A percentile compares a stretch with the other conserved stretches of the same genome.
These are phyloP conservation scores for Bassia scoparia DNA, from an alignment of 148 eudicot genomes.

Conservation along the genomic window DNA sequence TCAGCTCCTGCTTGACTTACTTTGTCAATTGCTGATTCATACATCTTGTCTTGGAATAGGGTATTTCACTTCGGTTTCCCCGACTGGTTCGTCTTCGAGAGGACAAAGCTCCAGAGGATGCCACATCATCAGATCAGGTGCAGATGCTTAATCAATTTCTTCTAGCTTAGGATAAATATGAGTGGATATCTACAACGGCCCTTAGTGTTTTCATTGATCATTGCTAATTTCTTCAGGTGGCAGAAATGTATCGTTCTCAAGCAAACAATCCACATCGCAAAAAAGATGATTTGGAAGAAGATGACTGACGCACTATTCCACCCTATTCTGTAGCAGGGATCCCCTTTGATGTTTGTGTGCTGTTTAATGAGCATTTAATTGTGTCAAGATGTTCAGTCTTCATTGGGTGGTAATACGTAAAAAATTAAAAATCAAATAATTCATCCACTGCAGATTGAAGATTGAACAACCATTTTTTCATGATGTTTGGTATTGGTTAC, in stretches of 20 bases:
- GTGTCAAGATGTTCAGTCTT: background rate
- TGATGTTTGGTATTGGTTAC: background rate
- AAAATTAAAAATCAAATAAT: background rate
- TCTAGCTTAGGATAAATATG: background rate
- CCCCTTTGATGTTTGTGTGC: background rate
- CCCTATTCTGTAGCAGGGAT: slow-evolving; percentile 11
- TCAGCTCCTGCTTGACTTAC: background rate
- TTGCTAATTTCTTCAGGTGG: slow-evolving; percentile 50
- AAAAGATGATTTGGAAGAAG: slow-evolving; percentile 51
- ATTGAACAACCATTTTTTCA: background rate
- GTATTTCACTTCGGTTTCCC: slow-evolving; percentile 91
- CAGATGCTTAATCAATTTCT: background rate
- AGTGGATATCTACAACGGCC: background rate
- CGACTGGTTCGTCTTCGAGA: slow-evolving; percentile 79
- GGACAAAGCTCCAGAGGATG: slow-evolving; percentile 83
- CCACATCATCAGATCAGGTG: slow-evolving; percentile 85
- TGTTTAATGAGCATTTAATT: background rate
- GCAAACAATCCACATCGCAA: slow-evolving; percentile 45
- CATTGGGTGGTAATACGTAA: background rate
- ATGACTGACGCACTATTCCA: slow-evolving; percentile 33
- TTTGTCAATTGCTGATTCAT: background rate
- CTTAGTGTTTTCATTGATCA: background rate
- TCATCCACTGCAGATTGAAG: background rate
- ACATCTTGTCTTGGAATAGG: slow-evolving; percentile 35
- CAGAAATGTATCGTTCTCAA: slow-evolving; percentile 75